A percentile compares a stretch with the other conserved stretches of the same genome.
These are phyloP conservation scores for Plasmodium vivax DNA, from an alignment of 169 alveolate genomes.

Conservation along the genomic window DNA sequence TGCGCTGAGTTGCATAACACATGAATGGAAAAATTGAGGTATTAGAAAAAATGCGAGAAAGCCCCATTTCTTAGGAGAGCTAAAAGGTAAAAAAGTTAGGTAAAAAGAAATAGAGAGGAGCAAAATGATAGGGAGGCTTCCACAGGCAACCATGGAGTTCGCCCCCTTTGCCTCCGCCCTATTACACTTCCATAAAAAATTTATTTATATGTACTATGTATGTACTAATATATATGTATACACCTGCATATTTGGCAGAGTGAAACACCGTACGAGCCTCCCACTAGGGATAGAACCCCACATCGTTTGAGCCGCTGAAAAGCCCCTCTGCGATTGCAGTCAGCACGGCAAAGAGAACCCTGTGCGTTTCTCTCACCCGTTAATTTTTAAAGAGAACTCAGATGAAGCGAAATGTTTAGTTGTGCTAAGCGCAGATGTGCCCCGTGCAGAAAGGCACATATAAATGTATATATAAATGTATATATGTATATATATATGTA, in stretches of 20 bases:
- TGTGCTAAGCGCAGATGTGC: background rate
- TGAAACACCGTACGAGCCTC: background rate
- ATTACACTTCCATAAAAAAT: background rate
- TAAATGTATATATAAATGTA: background rate
- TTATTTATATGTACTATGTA: background rate
- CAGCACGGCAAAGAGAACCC: background rate
- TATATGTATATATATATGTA: background rate
- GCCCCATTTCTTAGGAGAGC: background rate
- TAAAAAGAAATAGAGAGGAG: background rate
- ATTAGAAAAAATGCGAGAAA: background rate
- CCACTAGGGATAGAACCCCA: background rate
- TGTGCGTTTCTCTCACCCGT: background rate
- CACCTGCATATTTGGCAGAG: background rate
- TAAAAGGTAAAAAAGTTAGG: background rate
- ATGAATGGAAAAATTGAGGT: background rate
- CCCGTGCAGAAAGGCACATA: background rate
- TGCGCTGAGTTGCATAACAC: background rate
- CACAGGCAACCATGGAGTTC: background rate
- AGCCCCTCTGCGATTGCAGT: background rate
- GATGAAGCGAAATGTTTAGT: background rate
- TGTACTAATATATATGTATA: background rate
- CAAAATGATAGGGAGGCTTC: background rate
- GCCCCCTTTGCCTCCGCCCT: background rate
- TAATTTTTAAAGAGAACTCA: background rate
- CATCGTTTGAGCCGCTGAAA: background rate